Base-by-base conservation (phyloP, 108 stramenopile species). In the Hondaea fermentalgiana region DNA sequence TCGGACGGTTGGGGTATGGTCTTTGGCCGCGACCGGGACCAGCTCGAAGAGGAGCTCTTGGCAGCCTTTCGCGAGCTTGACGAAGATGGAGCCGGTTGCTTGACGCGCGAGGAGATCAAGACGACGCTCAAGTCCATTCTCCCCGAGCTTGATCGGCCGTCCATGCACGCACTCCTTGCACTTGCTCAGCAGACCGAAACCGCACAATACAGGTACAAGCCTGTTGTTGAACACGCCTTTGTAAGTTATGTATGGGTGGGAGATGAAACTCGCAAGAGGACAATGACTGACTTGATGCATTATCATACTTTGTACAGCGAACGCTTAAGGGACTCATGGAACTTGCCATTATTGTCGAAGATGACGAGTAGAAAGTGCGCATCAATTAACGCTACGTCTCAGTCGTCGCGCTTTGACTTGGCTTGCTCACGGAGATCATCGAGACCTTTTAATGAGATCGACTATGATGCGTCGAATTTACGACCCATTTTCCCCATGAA, bases 1-100 rank as follows among this genome's bases (percentile, higher is more conserved):
- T 53, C 49, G 25, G 76, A 83, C 12, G 76, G 76, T 23, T 83
- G 76, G 76, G 76, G 76, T 6, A 53, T 83, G 76, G 76, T 83
- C 76, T 83, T 83, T 83, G 76, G 76, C 10, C 19, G 51, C 19
- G 76, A 83, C 76, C 44, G 76, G 28, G 76, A 83, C 28, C 51
- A 47, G 45, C 51, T 83, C 2, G 76, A 83, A 35, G 76, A 23
- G 19, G 76, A 83, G 76, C 76, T 83, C 23, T 28, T 83, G 19
- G 51, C 17, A 12, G 76, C 45, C 14, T 83, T 83, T 28, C 17
- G 51, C 49, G 23, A 83, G 10, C 76, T 83, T 35, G 76, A 83
- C 28, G 12, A 28, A 16, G 51, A 83, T 23, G 76, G 76, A 19
- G 45, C 51, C 51, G 51, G 49, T 2, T 83, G 76, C 76, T 28